Base-by-base conservation (phyloP, 148 eudicot species). In the Dysphania ambrosioides region DNA sequence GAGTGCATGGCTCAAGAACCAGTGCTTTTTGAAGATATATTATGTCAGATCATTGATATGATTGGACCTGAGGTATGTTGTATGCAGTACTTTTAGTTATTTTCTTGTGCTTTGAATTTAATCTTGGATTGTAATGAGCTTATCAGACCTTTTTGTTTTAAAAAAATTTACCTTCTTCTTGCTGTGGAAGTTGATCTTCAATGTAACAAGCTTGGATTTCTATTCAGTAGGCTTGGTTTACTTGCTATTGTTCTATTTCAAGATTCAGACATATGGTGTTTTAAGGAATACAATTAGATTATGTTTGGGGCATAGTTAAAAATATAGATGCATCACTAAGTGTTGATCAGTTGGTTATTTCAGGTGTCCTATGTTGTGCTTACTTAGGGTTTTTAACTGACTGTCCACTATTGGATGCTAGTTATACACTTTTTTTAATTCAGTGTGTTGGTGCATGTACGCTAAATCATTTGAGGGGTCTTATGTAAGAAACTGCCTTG, bases 1-100 rank as follows among this genome's bases (percentile, higher is more conserved):
- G 98, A 94, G 79, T 94, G 97, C 82, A 94, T 94, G 93, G 96
- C 93, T 75, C 98, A 94, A 77, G 98, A 94, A 81, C 96, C 98
- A 64, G 98, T 91, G 68, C 93, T 90, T 47, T 94, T 91, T 85
- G 98, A 94, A 87, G 98, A 94, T 79, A 90, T 94, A 65, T 88
- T 94, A 76, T 94, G 98, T 82, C 98, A 94, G 81, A 94, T 94
- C 41, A 83, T 91, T 84, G 98, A 94, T 83, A 94, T 91, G 98
- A 75, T 94, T 80, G 80, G 74, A 65, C 97, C 98, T 53, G 97
- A 91, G 98, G 98, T 94, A 47, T 56, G 69, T 27, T 68, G 68
- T 76, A 0, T 24, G 19, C 71, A 51, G 49, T 40, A 3, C 12
- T 76, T 70, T 21, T 42, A 30, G 35, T 55, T 60, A 38, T 26